Conservation (phyloP, 257 asterid genomes). For the Cinchona pubescens region DNA sequence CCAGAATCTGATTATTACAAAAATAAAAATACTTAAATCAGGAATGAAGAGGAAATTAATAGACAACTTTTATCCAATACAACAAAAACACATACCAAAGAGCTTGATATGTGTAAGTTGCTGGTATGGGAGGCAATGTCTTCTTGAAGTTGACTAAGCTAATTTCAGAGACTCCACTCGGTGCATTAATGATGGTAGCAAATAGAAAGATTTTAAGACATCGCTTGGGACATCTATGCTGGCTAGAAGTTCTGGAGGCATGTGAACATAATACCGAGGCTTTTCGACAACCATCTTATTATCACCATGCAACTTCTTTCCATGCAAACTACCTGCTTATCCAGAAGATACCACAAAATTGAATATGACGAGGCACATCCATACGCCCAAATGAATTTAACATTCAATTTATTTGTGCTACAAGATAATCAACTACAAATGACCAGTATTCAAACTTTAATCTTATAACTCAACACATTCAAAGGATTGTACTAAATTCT, state of each 20-base stretch:
- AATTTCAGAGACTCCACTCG: conserved; percentile 82
- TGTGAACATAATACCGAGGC: conserved; percentile 60
- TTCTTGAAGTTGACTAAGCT: conserved; percentile 84
- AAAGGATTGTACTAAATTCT: neutral
- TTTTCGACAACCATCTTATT: conserved; percentile 25
- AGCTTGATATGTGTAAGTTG: conserved; percentile 51
- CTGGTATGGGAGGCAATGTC: conserved; percentile 52
- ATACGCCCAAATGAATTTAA: neutral
- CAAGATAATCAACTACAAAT: neutral
- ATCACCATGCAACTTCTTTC: conserved; percentile 31
- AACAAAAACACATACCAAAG: conserved; percentile 50
- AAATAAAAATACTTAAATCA: conserved; percentile 19
- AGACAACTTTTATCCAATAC: neutral
- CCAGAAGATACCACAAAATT: neutral
- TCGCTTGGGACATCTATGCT: conserved; percentile 52
- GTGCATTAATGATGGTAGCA: conserved; percentile 93
- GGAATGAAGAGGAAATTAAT: conserved; percentile 9
- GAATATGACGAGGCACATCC: neutral
- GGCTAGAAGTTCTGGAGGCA: conserved; percentile 89
- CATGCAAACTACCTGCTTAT: conserved; percentile 32
- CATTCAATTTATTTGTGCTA: neutral
- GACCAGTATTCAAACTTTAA: neutral
- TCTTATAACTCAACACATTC: neutral
- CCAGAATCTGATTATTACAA: conserved; percentile 66
- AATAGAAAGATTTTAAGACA: conserved; percentile 67